These are phyloP conservation scores for Umbellularia californica DNA, from an alignment of 164 flowering plant genomes.

Conservation along the genomic window DNA sequence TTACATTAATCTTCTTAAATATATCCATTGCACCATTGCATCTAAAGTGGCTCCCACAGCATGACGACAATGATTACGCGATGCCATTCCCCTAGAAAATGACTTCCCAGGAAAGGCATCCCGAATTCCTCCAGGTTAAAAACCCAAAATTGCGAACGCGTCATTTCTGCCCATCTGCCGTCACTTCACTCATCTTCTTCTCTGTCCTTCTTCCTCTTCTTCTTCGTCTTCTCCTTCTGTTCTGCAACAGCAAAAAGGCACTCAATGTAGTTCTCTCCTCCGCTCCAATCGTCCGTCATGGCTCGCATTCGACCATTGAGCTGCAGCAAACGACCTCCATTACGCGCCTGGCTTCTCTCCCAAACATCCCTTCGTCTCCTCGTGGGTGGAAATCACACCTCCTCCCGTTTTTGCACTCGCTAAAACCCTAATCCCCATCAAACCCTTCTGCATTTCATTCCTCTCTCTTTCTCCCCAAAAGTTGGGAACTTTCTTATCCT, in stretches of 20 bases:
- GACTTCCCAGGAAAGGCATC: too few species aligned
- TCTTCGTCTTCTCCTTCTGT: not conserved
- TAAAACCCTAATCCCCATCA: constrained; percentile 23
- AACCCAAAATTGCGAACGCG: not conserved
- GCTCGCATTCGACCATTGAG: not conserved
- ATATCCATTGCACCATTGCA: too few species aligned
- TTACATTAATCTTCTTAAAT: too few species aligned
- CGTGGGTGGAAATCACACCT: constrained; percentile 99
- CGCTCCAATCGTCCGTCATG: not conserved
- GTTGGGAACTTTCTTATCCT: not conserved
- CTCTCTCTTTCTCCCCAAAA: constrained; percentile 9
- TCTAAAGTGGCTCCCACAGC: too few species aligned
- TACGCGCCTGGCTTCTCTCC: not conserved
- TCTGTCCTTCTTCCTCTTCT: too few species aligned
- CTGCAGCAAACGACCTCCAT: not conserved
- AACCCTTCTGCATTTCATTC: not conserved
- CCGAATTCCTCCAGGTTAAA: too few species aligned
- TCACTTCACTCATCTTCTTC: not conserved
- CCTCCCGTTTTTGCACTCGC: constrained; percentile 99
- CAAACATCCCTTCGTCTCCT: constrained; percentile 35
- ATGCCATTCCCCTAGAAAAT: too few species aligned
- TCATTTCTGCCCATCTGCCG: not conserved
- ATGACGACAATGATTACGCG: too few species aligned
- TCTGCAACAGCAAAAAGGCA: not conserved
- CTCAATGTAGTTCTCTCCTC: not conserved